These are phyloP conservation scores for Syzygium malaccense DNA, from an alignment of 441 rosid genomes.

Conservation along the genomic window DNA sequence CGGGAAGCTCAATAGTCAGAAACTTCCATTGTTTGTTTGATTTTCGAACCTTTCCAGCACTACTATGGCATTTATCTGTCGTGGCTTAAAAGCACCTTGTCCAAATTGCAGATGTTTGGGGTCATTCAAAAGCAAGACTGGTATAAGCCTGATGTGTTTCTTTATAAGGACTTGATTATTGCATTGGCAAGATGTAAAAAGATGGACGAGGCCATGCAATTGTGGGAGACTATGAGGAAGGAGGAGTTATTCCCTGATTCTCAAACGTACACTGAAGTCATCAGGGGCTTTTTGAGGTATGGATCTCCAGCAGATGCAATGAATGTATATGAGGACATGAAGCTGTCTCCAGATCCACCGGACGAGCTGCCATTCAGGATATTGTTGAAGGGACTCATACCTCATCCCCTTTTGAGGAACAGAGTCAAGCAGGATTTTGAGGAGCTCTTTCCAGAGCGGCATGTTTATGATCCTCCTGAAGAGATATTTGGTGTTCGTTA, in stretches of 20 bases:
- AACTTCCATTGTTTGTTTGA: neutral
- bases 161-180: slow-evolving; percentile 83
- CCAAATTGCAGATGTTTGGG: slow-evolving; percentile 49
- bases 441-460: slow-evolving; percentile 89
- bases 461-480: slow-evolving; percentile 91
- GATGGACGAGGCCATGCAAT: slow-evolving; percentile 79
- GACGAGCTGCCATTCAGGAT: slow-evolving; percentile 91
- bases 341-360: slow-evolving; percentile 89
- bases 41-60: neutral
- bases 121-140: slow-evolving; percentile 78
- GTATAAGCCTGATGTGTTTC: slow-evolving; percentile 75
- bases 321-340: slow-evolving; percentile 96
- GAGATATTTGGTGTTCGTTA: slow-evolving; percentile 77
- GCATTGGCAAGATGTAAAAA: slow-evolving; percentile 54
- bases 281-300: slow-evolving; percentile 72
- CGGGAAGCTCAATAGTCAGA: neutral
- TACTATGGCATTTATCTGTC: neutral
- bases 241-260: slow-evolving; percentile 81
- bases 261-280: slow-evolving; percentile 82
- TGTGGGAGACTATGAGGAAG: slow-evolving; percentile 77
- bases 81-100: neutral
- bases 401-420: slow-evolving; percentile 87
- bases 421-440: slow-evolving; percentile 93
- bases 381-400: slow-evolving; percentile 80
- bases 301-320: slow-evolving; percentile 96